Percentiles rank a stretch among this genome's conserved stretches.
These are phyloP conservation scores for Lipomyces kockii DNA, from an alignment of 805 yeast genomes.

Conservation along the genomic window DNA sequence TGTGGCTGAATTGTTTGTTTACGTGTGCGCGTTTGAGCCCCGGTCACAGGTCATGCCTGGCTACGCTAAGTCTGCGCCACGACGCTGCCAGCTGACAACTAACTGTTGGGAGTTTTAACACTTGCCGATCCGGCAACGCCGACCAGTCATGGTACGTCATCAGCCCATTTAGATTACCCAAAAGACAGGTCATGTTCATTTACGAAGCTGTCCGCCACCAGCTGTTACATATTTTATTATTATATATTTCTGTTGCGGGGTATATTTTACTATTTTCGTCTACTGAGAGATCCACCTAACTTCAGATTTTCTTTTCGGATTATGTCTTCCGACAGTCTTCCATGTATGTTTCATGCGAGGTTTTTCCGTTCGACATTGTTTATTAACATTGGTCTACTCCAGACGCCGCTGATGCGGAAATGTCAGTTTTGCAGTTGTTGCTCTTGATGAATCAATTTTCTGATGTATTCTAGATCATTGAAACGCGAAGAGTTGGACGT, in stretches of 20 bases:
- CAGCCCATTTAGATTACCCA: background rate
- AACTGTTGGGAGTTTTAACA: background rate
- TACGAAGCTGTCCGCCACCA: background rate
- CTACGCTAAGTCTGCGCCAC: no score
- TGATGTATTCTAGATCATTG: slow-evolving; percentile 18
- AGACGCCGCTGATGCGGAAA: slow-evolving; percentile 42
- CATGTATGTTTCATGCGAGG: slow-evolving; percentile 12
- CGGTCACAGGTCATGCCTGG: no score
- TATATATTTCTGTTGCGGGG: background rate
- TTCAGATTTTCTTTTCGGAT: background rate
- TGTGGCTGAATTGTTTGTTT: background rate
- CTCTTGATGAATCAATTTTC: background rate
- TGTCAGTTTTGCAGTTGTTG: slow-evolving; percentile 20
- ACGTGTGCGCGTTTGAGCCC: background rate
- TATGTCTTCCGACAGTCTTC: slow-evolving; percentile 22
- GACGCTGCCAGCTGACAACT: background rate
- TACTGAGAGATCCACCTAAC: no score
- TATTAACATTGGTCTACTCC: background rate
- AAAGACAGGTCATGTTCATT: background rate
- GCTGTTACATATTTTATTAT: no score
- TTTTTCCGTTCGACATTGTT: background rate
- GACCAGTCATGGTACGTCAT: background rate
- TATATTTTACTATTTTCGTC: background rate
- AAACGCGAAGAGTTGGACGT: slow-evolving; percentile 66
- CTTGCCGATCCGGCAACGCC: background rate